phyloP scores from a whole-genome alignment of 2,329 filamentous ascomycete species.

The Blastomyces emzantsi region DNA sequence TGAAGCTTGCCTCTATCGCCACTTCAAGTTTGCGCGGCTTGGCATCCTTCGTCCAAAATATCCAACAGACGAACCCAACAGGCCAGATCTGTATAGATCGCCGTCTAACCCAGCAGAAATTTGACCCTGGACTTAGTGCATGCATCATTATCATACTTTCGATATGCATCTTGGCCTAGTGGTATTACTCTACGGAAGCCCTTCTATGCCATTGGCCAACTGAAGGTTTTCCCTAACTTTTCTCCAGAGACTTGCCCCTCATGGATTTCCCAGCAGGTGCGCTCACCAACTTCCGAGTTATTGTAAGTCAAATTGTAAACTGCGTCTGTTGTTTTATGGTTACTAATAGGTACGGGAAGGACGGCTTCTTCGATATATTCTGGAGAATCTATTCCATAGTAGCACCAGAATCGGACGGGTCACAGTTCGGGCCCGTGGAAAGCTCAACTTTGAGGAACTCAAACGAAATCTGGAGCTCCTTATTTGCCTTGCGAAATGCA shows the following conservation, averaged over 20 bases:
- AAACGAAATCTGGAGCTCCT: constrained; percentile 30
- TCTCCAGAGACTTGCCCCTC: constrained; percentile 18
- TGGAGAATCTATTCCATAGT: constrained; percentile 28
- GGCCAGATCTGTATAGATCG: neutral
- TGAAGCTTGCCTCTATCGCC: neutral
- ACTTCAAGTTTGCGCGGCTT: neutral
- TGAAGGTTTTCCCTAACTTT: neutral
- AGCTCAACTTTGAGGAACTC: neutral
- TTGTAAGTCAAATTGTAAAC: constrained; percentile 27
- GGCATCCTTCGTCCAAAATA: neutral
- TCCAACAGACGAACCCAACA: neutral
- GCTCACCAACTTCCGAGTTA: constrained; percentile 35
- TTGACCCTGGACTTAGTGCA: neutral
- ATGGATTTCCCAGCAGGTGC: constrained; percentile 39
- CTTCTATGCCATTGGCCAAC: neutral
- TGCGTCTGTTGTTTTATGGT: neutral
- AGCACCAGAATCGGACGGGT: constrained; percentile 20
- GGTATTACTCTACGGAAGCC: neutral
- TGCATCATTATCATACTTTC: neutral
- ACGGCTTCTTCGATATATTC: constrained; percentile 36
- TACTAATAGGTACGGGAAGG: constrained; percentile 26
- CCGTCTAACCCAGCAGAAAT: neutral
- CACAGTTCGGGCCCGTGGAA: constrained; percentile 19
- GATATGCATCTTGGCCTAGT: constrained; percentile 6
- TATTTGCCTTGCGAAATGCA: constrained; percentile 29